These are phyloP conservation scores for Aspergillus ochraceus DNA, from an alignment of 2,329 filamentous ascomycete species.

Conservation along the genomic window DNA sequence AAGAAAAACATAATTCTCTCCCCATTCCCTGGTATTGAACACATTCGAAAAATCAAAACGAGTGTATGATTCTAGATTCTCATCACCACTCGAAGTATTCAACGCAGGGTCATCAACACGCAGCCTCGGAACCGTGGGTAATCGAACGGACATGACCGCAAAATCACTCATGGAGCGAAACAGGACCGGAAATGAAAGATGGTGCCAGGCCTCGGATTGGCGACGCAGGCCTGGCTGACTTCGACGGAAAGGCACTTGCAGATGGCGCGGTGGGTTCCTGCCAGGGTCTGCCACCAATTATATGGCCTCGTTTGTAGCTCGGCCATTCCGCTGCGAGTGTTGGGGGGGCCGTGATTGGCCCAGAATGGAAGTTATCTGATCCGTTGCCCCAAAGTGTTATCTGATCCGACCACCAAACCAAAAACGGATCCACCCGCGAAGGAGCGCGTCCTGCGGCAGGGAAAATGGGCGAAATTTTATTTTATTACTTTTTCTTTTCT, in stretches of 20 bases:
- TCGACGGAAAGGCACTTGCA: conserved; percentile 2
- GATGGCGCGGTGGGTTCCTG: neutral
- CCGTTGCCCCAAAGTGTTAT: conserved; percentile 8
- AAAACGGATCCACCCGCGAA: neutral
- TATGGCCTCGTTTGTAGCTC: neutral
- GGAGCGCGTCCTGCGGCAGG: neutral
- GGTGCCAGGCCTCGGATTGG: neutral
- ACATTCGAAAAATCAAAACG: neutral
- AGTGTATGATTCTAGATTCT: neutral
- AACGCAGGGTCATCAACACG: neutral
- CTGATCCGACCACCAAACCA: conserved; percentile 9
- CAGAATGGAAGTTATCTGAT: conserved; percentile 11
- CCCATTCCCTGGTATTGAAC: too few relatives aligned
- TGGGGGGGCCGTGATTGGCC: neutral
- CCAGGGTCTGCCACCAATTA: neutral
- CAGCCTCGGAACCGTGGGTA: neutral
- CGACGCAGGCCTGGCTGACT: neutral
- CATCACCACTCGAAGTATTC: neutral
- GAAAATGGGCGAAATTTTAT: neutral
- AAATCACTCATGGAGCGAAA: neutral
- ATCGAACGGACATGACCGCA: too few relatives aligned
- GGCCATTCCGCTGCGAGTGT: neutral
- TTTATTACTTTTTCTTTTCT: neutral
- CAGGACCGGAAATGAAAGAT: neutral
- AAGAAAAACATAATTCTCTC: too few relatives aligned